These are phyloP conservation scores for Daedaleopsis nitida DNA, from an alignment of 768 basidiomycete species.

Conservation along the genomic window DNA sequence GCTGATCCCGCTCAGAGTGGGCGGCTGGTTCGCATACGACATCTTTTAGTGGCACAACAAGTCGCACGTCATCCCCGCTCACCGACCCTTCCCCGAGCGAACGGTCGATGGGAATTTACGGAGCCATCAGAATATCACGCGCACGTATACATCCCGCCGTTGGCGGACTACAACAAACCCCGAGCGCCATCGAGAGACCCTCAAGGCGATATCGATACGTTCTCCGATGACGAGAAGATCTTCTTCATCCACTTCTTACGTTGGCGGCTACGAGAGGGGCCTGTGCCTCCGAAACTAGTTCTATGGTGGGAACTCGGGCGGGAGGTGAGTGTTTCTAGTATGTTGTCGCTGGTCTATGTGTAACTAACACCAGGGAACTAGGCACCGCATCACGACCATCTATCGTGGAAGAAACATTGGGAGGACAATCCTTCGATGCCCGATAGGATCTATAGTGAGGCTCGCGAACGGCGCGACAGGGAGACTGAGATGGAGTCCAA, in stretches of 20 bases:
- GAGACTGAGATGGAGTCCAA: neutral
- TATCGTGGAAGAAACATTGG: conserved; percentile 12
- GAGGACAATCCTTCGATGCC: conserved; percentile 5
- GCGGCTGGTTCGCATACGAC: too few species aligned
- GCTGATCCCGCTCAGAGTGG: too few species aligned
- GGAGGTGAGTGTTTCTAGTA: neutral
- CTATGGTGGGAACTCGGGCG: conserved; percentile 2
- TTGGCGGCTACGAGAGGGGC: conserved; percentile 2
- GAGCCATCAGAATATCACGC: conserved; percentile 1
- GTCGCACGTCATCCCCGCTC: neutral
- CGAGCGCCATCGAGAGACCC: neutral
- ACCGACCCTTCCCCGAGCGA: neutral
- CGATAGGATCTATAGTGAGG: conserved; percentile 5
- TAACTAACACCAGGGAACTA: neutral
- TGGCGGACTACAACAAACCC: neutral
- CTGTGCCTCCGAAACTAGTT: neutral
- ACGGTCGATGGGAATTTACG: neutral
- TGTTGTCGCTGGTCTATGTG: neutral
- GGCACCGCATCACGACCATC: neutral
- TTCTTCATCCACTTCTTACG: conserved; percentile 12
- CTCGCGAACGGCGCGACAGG: neutral
- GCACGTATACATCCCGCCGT: neutral
- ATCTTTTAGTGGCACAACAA: too few species aligned
- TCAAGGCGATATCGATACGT: neutral
- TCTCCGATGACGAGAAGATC: conserved; percentile 1